Percentiles rank a stretch among this genome's conserved stretches.
Evolutionary conservation across 208 protist species (phyloP).

Genomic region (Acanthamoeba castellanii): DNA sequence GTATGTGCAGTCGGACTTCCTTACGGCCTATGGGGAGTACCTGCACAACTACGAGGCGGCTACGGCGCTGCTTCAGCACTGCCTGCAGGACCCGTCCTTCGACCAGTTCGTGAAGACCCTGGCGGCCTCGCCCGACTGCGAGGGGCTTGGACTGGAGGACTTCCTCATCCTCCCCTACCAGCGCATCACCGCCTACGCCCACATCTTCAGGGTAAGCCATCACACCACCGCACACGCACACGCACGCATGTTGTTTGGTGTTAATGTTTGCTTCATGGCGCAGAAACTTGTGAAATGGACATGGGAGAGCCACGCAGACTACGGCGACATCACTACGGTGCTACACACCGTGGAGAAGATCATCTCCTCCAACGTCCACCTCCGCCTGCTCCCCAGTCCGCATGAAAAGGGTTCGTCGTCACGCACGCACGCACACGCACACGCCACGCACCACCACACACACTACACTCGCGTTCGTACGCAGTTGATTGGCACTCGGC

Average conservation of each 20-base stretch:
- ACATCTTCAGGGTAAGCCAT: conserved; percentile 18
- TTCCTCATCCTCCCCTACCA: conserved; percentile 73
- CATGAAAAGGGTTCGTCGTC: neutral
- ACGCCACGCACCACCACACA: neutral
- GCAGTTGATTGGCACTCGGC: no score
- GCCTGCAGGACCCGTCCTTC: conserved; percentile 53
- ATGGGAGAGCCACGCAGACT: conserved; percentile 69
- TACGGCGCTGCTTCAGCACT: conserved; percentile 38
- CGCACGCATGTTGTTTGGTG: neutral
- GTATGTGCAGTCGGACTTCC: conserved; percentile 43
- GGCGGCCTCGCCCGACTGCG: conserved; percentile 26
- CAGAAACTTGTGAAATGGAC: conserved; percentile 70
- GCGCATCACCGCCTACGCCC: conserved; percentile 44
- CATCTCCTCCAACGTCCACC: conserved; percentile 20
- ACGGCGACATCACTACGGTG: neutral
- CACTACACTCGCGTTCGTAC: no score
- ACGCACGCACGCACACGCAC: no score
- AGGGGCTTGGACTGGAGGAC: conserved; percentile 59
- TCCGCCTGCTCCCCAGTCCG: neutral
- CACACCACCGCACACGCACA: neutral
- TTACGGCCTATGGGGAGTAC: conserved; percentile 61
- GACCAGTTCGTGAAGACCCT: conserved; percentile 52
- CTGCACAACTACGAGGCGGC: conserved; percentile 71
- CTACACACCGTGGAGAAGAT: conserved; percentile 7
- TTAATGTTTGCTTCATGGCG: neutral